Evolutionary conservation across 2,329 filamentous ascomycete genomes (phyloP).

Genomic region (Acrodontium crateriforme): DNA sequence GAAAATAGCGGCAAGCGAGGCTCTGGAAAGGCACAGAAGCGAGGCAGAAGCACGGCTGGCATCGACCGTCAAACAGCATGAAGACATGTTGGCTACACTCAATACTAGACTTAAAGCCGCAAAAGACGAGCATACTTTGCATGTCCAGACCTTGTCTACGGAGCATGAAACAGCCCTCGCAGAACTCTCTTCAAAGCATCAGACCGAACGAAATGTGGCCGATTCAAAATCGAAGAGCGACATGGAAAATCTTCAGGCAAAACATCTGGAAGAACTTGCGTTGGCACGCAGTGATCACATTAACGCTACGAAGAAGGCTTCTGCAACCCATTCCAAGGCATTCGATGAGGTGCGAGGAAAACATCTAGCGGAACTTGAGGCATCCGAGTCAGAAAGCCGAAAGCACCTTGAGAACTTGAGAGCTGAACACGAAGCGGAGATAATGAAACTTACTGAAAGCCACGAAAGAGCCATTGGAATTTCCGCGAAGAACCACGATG

Average conservation of each 20-base stretch:
- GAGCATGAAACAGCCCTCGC: slow-evolving; percentile 2
- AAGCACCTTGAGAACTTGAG: slow-evolving; percentile 5
- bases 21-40: background rate
- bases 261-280: slow-evolving; percentile 2
- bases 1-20: no score
- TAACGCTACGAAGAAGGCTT: slow-evolving; percentile 2
- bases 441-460: slow-evolving; percentile 1
- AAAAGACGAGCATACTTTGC: slow-evolving; percentile 3
- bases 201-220: slow-evolving; percentile 1
- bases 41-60: no score
- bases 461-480: slow-evolving; percentile 1
- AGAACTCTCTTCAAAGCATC: slow-evolving; percentile 2
- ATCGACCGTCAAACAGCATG: no score
- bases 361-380: slow-evolving; percentile 2
- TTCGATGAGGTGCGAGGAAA: slow-evolving; percentile 1
- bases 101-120: slow-evolving; percentile 1
- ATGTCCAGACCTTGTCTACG: background rate
- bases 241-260: slow-evolving; percentile 2
- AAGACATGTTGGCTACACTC: slow-evolving; percentile 1
- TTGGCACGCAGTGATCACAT: slow-evolving; percentile 3
- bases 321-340: slow-evolving; percentile 1
- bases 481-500: background rate
- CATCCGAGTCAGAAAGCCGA: slow-evolving; percentile 2
- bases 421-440: slow-evolving; percentile 2
- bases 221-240: slow-evolving; percentile 2